phyloP scores from a whole-genome alignment of 169 alveolate species.

The Eimeria acervulina region DNA sequence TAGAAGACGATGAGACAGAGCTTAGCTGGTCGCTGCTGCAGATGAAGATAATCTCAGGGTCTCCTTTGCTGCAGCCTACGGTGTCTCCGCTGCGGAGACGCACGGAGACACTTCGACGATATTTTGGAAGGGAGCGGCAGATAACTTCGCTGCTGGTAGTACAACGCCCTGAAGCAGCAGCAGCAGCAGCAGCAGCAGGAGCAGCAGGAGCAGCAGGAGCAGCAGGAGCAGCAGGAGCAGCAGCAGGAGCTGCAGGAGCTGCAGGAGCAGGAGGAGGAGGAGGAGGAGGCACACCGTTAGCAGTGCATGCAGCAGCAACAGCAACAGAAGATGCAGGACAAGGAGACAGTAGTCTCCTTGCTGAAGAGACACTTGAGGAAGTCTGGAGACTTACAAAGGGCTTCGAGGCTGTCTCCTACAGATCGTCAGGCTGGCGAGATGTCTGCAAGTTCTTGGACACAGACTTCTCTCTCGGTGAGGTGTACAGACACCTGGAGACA shows the following conservation, averaged over 20 bases:
- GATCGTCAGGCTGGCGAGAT: not conserved
- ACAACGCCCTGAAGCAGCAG: not conserved
- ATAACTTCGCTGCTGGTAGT: conserved; percentile 16
- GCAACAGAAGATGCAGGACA: not conserved
- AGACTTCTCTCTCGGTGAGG: conserved; percentile 12
- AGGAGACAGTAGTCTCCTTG: not conserved
- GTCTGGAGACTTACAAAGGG: conserved; percentile 36
- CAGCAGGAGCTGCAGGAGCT: not conserved
- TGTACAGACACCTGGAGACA: not conserved
- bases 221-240: not conserved
- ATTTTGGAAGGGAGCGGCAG: conserved; percentile 31
- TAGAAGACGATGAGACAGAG: not conserved
- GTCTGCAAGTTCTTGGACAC: conserved; percentile 9
- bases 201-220: not conserved
- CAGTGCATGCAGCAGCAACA: not conserved
- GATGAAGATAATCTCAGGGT: conserved; percentile 41
- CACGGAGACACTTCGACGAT: not conserved
- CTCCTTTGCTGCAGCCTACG: conserved; percentile 37
- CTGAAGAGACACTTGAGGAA: not conserved
- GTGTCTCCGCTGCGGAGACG: not conserved
- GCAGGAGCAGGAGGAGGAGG: not conserved
- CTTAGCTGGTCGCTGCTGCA: not conserved
- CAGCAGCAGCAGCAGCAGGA: not conserved
- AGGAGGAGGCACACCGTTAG: too few species aligned
- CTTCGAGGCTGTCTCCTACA: not conserved